Base-by-base conservation (phyloP, 768 basidiomycete genomes). In the Roridomyces roridus region DNA sequence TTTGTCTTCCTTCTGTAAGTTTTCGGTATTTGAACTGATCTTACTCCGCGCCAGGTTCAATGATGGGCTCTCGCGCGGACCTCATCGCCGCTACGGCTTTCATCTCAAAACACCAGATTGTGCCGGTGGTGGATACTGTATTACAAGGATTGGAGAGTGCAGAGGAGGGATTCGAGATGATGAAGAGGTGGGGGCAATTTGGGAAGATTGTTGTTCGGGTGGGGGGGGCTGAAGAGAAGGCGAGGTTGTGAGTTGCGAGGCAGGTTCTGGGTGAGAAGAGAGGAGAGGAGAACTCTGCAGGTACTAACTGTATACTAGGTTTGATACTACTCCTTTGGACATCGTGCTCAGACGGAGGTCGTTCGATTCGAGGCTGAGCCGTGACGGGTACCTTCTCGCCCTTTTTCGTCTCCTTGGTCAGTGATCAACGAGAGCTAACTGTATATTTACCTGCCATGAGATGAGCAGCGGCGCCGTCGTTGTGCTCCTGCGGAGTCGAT, bases 11-110 rank as follows among this genome's bases (percentile, higher is more conserved):
- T 25, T 23, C 45, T 37, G 28, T 34, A 18, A n/a, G 17, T 11
- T 18, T 8, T 15, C 15, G n/a, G n/a, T n/a, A 40, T 57, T n/a
- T 40, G 36, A 20, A 47, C 39, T 46, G 36, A 21, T 43, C 25
- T 46, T 24, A 40, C 29, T 49, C n/a, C n/a, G 26, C 7, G 35
- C 28, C 55, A 92, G 92, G 91, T 31, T 90, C 90, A 1, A 92
- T 87, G 24, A 92, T 94, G 91, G 92, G 91, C 17, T 92, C 91
- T 8, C 83, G 80, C 63, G 78, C 83, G 51, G 92, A 94, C 72
- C 78, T 94, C 55, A 69, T 80, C 48, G 84, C 85, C 29, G 91
- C 91, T 18, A 91, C 91, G 1, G 69, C 73, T 14, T 94, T 95
- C 72, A 70, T 94, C 21, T 72, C 76, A 3, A 70, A 86, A 65